These are phyloP conservation scores for Dichotomocladium elegans DNA, from an alignment of 371 early-diverging fungal species.

Conservation along the genomic window DNA sequence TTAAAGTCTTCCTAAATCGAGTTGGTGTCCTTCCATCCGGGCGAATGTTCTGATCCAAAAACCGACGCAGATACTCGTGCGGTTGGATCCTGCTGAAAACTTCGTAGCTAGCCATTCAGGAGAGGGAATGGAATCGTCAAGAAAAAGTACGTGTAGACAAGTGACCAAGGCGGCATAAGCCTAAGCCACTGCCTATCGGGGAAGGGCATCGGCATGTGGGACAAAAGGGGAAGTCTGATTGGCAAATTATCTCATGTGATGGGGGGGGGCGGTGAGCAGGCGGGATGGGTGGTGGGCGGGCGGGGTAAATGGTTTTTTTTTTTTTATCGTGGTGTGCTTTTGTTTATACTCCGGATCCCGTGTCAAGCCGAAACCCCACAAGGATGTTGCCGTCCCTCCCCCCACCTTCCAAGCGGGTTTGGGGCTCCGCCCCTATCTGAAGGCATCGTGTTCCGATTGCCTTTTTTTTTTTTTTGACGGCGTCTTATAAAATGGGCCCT, in stretches of 20 bases:
- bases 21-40: constrained; percentile 78
- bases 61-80: constrained; percentile 81
- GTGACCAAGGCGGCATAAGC: not conserved
- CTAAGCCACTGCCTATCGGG: constrained; percentile 4
- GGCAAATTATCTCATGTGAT: not conserved
- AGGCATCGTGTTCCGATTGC: not conserved
- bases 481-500: not conserved
- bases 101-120: constrained; percentile 27
- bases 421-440: not conserved
- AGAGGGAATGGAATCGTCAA: not conserved
- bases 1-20: constrained; percentile 59
- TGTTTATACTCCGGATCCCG: too few relatives aligned
- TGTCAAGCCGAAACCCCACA: too few relatives aligned
- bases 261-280: not conserved
- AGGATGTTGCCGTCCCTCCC: too few relatives aligned
- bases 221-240: not conserved
- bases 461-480: not conserved
- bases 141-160: not conserved
- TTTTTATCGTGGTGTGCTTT: too few relatives aligned
- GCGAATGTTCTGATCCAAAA: constrained; percentile 72
- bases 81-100: constrained; percentile 78
- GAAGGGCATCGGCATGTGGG: not conserved
- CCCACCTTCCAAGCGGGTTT: not conserved
- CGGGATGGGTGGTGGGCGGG: not conserved
- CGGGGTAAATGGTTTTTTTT: not conserved